Percentiles rank a stretch among this genome's conserved stretches.
These are phyloP conservation scores for Cordyceps javanica DNA, from an alignment of 2,329 filamentous ascomycete genomes.

Conservation along the genomic window DNA sequence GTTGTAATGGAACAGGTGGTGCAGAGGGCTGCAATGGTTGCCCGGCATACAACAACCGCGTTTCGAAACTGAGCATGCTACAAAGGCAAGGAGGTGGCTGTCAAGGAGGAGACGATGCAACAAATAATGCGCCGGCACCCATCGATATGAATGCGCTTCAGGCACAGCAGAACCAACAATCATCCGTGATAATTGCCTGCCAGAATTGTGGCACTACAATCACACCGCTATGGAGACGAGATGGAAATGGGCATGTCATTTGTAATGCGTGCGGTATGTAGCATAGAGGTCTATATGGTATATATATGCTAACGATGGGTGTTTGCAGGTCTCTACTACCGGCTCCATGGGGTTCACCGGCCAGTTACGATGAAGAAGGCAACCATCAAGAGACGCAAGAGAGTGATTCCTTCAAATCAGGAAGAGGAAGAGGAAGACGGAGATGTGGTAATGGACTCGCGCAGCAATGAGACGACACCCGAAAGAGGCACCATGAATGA, in stretches of 20 bases:
- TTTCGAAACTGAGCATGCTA: slow-evolving; percentile 71
- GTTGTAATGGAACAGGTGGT: slow-evolving; percentile 93
- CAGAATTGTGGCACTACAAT: slow-evolving; percentile 97
- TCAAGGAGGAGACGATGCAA: slow-evolving; percentile 22
- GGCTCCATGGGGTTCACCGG: slow-evolving; percentile 87
- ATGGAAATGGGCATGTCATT: slow-evolving; percentile 92
- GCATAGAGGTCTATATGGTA: background rate
- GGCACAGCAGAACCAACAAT: slow-evolving; percentile 15
- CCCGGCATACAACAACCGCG: slow-evolving; percentile 93
- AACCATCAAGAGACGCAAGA: slow-evolving; percentile 91
- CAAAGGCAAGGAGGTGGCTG: slow-evolving; percentile 38
- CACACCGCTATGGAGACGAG: slow-evolving; percentile 89
- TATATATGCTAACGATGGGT: background rate
- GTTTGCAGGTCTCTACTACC: slow-evolving; percentile 77
- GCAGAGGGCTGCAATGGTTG: slow-evolving; percentile 93
- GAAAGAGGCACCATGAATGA: slow-evolving; percentile 55
- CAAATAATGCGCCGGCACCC: slow-evolving; percentile 14
- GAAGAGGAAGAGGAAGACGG: slow-evolving; percentile 45
- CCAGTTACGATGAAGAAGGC: slow-evolving; percentile 99
- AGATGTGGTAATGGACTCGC: slow-evolving; percentile 36
- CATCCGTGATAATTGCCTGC: slow-evolving; percentile 68
- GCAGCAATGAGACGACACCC: slow-evolving; percentile 29
- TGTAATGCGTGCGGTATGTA: slow-evolving; percentile 94
- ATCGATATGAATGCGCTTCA: slow-evolving; percentile 36
- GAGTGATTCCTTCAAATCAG: slow-evolving; percentile 74